Evolutionary conservation across 1,284 basidiomycete species (phyloP).

Genomic region (Melampsora occidentalis): DNA sequence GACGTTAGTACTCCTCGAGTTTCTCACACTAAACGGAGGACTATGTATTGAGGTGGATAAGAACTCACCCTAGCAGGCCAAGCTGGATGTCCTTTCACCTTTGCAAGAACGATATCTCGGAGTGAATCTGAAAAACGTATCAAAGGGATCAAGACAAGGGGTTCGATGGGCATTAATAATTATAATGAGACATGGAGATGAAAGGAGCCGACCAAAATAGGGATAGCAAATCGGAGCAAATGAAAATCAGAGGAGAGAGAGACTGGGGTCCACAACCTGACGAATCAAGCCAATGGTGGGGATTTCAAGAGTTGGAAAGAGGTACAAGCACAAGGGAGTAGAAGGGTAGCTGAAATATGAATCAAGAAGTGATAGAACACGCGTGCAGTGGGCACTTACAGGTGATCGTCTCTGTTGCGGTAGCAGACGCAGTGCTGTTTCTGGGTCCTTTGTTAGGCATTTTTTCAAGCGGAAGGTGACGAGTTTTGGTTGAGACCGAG

Average conservation of each 20-base stretch:
- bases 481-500: too few species aligned
- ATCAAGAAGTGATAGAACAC: too few species aligned
- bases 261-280: neutral
- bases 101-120: constrained; percentile 77
- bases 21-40: neutral
- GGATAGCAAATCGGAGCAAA: neutral
- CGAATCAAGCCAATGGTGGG: too few species aligned
- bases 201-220: too few species aligned
- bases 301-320: too few species aligned
- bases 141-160: too few species aligned
- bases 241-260: neutral
- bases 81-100: constrained; percentile 86
- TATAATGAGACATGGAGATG: too few species aligned
- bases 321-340: too few species aligned
- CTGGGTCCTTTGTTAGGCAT: constrained; percentile 4
- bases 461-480: neutral
- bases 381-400: neutral
- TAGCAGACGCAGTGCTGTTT: neutral
- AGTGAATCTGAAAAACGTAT: neutral
- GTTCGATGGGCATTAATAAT: too few species aligned
- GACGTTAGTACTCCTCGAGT: neutral
- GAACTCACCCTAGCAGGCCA: constrained; percentile 60
- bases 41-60: neutral
- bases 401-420: neutral
- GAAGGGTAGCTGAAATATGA: too few species aligned